phyloP scores from a whole-genome alignment of 495 filamentous ascomycete species.

The Lasiosphaeriaceae sp. region DNA sequence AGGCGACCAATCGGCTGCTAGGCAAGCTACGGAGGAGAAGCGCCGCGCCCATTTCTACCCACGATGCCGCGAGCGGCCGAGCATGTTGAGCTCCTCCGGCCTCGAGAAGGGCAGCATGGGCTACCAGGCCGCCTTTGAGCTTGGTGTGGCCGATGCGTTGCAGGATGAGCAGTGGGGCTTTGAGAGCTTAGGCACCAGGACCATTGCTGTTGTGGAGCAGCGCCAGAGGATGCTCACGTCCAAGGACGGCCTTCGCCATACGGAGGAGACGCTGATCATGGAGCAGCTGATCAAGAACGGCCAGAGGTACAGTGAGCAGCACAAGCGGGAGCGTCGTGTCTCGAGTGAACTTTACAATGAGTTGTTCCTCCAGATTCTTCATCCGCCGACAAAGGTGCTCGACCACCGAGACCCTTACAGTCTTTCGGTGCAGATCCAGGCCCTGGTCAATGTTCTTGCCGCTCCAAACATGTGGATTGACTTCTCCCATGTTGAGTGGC shows the following conservation, averaged over 20 bases:
- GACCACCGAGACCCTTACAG: constrained; percentile 57
- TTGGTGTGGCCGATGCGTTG: constrained; percentile 60
- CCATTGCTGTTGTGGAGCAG: constrained; percentile 39
- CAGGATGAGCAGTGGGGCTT: constrained; percentile 50
- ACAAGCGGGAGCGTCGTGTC: constrained; percentile 32
- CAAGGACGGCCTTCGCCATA: constrained; percentile 46
- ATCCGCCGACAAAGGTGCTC: constrained; percentile 53
- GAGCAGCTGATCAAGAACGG: constrained; percentile 49
- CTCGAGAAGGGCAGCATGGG: constrained; percentile 71
- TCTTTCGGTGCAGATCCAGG: constrained; percentile 54
- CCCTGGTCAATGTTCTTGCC: constrained; percentile 53
- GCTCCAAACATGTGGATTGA: constrained; percentile 65
- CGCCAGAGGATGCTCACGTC: constrained; percentile 47
- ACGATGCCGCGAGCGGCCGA: constrained; percentile 58
- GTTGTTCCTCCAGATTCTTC: constrained; percentile 55
- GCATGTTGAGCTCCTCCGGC: constrained; percentile 72
- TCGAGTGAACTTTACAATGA: constrained; percentile 55
- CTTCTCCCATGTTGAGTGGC: constrained; percentile 76
- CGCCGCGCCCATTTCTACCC: constrained; percentile 55
- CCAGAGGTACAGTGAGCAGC: constrained; percentile 39
- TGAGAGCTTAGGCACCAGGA: constrained; percentile 39
- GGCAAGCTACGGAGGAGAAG: constrained; percentile 32
- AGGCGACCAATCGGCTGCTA: constrained; percentile 35
- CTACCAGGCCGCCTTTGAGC: constrained; percentile 69
- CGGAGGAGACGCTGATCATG: constrained; percentile 49